phyloP scores from a whole-genome alignment of 371 early-diverging fungal species.

The Mucor racemosus region DNA sequence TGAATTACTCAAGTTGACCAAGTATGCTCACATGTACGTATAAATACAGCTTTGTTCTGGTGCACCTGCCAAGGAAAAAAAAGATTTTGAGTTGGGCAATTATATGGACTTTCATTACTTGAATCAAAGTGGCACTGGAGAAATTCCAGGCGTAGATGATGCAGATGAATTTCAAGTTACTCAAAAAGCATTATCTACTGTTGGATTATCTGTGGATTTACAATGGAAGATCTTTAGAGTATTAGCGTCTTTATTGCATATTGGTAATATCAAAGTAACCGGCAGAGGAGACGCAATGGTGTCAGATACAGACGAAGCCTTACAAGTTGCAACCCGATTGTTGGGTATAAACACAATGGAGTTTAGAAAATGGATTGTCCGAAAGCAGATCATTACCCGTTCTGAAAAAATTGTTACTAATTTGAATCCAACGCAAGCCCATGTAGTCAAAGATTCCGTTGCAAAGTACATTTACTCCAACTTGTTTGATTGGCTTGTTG shows the following conservation, averaged over 20 bases:
- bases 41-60: slow-evolving; percentile 81
- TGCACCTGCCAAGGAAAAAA: slow-evolving; percentile 80
- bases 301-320: slow-evolving; percentile 71
- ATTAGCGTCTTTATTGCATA: slow-evolving; percentile 88
- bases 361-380: slow-evolving; percentile 90
- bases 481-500: slow-evolving; percentile 94
- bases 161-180: slow-evolving; percentile 88
- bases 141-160: slow-evolving; percentile 89
- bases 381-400: slow-evolving; percentile 88
- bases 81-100: slow-evolving; percentile 74
- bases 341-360: slow-evolving; percentile 76
- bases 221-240: slow-evolving; percentile 92
- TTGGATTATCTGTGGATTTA: slow-evolving; percentile 81
- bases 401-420: slow-evolving; percentile 87
- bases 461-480: slow-evolving; percentile 93
- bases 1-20: too few species aligned
- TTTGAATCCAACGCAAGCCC: slow-evolving; percentile 77
- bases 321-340: slow-evolving; percentile 67
- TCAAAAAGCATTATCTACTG: slow-evolving; percentile 80
- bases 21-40: neutral
- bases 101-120: slow-evolving; percentile 84
- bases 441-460: slow-evolving; percentile 87
- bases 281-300: slow-evolving; percentile 70
- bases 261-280: slow-evolving; percentile 89
- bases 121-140: slow-evolving; percentile 82